Conservation (phyloP, 2,329 filamentous ascomycete species). For the Xylariaceae sp. region DNA sequence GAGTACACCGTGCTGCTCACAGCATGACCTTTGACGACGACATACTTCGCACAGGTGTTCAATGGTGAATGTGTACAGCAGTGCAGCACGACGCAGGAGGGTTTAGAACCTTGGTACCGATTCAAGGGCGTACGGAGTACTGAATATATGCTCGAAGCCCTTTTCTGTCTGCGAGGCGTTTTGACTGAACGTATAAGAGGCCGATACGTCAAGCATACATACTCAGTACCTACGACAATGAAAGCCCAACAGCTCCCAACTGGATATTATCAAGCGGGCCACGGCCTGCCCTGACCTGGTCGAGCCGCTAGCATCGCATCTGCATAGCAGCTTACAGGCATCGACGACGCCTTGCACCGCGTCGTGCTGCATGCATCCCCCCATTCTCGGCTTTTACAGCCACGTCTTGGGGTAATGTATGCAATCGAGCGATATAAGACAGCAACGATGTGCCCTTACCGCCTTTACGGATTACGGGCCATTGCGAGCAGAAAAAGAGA, state of each 20-base stretch:
- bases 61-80: not conserved
- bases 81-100: not conserved
- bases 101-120: not conserved
- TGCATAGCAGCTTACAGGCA: slow-evolving; percentile 14
- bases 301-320: slow-evolving; percentile 11
- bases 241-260: slow-evolving; percentile 8
- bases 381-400: slow-evolving; percentile 22
- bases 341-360: slow-evolving; percentile 16
- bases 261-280: slow-evolving; percentile 10
- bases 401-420: slow-evolving; percentile 21
- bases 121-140: not conserved
- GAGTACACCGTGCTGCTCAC: not conserved
- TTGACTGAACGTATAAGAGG: slow-evolving; percentile 8
- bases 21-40: not conserved
- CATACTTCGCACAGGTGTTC: not conserved
- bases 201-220: slow-evolving; percentile 6
- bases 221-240: not conserved
- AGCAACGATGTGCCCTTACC: slow-evolving; percentile 21
- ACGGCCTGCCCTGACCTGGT: slow-evolving; percentile 13
- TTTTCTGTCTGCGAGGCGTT: not conserved
- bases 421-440: slow-evolving; percentile 13
- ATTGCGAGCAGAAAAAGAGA: slow-evolving; percentile 4
- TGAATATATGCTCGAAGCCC: not conserved
- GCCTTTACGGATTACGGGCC: slow-evolving; percentile 19
- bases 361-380: slow-evolving; percentile 18